phyloP scores from a whole-genome alignment of 495 filamentous ascomycete species.

The Cercophora samala region DNA sequence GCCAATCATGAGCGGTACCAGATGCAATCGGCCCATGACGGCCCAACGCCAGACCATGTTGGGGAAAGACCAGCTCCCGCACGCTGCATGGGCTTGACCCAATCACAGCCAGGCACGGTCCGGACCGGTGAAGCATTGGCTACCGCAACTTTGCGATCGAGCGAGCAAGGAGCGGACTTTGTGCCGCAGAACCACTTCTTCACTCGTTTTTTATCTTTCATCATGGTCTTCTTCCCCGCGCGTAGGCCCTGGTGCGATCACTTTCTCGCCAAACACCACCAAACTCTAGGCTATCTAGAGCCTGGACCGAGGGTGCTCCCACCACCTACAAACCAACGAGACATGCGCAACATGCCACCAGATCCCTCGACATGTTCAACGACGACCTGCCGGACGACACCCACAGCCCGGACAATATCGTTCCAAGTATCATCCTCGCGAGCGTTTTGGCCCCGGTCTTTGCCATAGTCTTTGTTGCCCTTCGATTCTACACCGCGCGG shows the following conservation, averaged over 20 bases:
- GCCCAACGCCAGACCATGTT: neutral
- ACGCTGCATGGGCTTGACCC: neutral
- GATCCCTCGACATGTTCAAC: neutral
- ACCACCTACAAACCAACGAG: neutral
- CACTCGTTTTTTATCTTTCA: neutral
- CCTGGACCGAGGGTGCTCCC: neutral
- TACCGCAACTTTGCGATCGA: neutral
- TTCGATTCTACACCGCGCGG: conserved; percentile 28
- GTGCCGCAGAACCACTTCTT: neutral
- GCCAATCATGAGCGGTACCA: conserved; percentile 1
- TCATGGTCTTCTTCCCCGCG: neutral
- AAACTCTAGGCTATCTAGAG: neutral
- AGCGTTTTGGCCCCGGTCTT: conserved; percentile 20
- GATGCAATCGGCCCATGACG: neutral
- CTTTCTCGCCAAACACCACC: neutral
- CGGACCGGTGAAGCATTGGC: conserved; percentile 1
- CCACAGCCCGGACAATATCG: neutral
- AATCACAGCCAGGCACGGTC: neutral
- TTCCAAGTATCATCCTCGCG: conserved; percentile 14
- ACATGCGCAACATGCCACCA: neutral
- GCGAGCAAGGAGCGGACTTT: neutral
- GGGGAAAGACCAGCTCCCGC: neutral
- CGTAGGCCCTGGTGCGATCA: neutral
- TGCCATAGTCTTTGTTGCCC: conserved; percentile 21
- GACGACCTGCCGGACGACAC: neutral